Evolutionary conservation across 306 rosid species (phyloP).

Genomic region (Rubus idaeus): DNA sequence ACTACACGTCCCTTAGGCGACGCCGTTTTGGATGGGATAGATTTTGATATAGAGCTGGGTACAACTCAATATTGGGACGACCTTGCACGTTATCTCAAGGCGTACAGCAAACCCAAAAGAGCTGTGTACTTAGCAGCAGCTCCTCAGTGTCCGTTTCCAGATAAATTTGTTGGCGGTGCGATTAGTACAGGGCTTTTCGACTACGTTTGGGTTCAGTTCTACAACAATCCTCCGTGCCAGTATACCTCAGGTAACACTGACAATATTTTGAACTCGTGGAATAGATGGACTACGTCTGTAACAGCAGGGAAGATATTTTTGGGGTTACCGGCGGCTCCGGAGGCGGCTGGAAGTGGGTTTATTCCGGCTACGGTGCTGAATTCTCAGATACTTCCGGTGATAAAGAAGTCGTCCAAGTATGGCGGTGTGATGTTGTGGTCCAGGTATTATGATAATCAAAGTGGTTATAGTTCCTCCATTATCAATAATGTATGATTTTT

Average conservation of each 20-base stretch:
- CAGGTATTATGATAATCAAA: constrained; percentile 46
- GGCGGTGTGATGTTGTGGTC: constrained; percentile 90
- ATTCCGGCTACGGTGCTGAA: constrained; percentile 54
- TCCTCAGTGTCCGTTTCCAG: constrained; percentile 85
- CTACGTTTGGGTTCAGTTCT: constrained; percentile 55
- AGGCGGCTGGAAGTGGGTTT: constrained; percentile 64
- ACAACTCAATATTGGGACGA: constrained; percentile 37
- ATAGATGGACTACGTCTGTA: constrained; percentile 44
- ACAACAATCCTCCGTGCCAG: constrained; percentile 38
- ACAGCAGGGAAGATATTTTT: constrained; percentile 38
- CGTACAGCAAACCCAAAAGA: constrained; percentile 15
- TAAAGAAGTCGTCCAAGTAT: constrained; percentile 49
- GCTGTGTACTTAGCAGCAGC: constrained; percentile 61
- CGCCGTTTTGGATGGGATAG: constrained; percentile 71
- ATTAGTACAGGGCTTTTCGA: constrained; percentile 55
- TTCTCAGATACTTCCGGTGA: constrained; percentile 49
- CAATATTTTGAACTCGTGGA: constrained; percentile 59
- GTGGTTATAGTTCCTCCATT: constrained; percentile 53
- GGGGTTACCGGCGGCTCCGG: constrained; percentile 62
- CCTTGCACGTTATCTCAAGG: constrained; percentile 48
- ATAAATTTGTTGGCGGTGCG: constrained; percentile 44
- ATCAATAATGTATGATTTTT: constrained; percentile 39
- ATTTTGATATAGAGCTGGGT: constrained; percentile 71
- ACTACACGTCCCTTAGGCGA: constrained; percentile 58
- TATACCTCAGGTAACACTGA: constrained; percentile 47